A percentile compares a stretch with the other conserved stretches of the same genome.
These are phyloP conservation scores for Malassezia obtusa DNA, from an alignment of 1,284 basidiomycete species.

Conservation along the genomic window DNA sequence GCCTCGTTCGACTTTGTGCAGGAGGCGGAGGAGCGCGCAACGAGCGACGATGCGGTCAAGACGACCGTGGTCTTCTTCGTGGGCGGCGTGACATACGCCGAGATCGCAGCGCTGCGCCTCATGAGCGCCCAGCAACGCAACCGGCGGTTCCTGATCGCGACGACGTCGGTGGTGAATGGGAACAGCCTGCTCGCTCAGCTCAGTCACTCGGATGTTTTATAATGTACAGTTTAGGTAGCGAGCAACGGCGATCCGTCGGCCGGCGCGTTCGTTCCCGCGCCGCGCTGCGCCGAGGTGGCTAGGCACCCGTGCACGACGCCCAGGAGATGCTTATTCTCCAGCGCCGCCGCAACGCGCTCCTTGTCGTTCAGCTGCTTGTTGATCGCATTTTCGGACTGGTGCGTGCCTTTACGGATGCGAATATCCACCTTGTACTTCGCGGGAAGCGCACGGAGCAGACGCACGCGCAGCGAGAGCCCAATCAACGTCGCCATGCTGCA, in stretches of 20 bases:
- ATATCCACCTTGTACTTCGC: constrained; percentile 91
- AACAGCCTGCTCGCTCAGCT: constrained; percentile 23
- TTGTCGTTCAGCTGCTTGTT: constrained; percentile 99
- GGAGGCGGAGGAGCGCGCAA: constrained; percentile 8
- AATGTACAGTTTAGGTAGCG: not conserved
- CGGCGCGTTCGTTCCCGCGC: constrained; percentile 15
- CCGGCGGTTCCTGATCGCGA: constrained; percentile 33
- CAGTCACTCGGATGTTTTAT: not conserved
- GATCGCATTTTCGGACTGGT: constrained; percentile 86
- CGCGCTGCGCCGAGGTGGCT: constrained; percentile 52
- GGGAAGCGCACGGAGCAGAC: constrained; percentile 79
- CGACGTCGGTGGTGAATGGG: constrained; percentile 35
- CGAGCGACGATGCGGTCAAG: constrained; percentile 50
- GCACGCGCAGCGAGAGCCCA: constrained; percentile 82
- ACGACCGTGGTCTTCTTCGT: constrained; percentile 93
- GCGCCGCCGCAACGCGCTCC: constrained; percentile 89
- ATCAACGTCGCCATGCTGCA: constrained; percentile 97
- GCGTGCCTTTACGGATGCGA: constrained; percentile 80
- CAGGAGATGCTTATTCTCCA: constrained; percentile 79
- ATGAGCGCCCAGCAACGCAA: constrained; percentile 55
- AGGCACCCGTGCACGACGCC: constrained; percentile 83
- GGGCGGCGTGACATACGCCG: constrained; percentile 95
- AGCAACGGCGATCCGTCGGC: not conserved
- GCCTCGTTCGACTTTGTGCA: constrained; percentile 72
- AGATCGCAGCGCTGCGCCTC: constrained; percentile 87